Evolutionary conservation across 2,329 filamentous ascomycete species (phyloP).

Genomic region (Botrytis squamosa): DNA sequence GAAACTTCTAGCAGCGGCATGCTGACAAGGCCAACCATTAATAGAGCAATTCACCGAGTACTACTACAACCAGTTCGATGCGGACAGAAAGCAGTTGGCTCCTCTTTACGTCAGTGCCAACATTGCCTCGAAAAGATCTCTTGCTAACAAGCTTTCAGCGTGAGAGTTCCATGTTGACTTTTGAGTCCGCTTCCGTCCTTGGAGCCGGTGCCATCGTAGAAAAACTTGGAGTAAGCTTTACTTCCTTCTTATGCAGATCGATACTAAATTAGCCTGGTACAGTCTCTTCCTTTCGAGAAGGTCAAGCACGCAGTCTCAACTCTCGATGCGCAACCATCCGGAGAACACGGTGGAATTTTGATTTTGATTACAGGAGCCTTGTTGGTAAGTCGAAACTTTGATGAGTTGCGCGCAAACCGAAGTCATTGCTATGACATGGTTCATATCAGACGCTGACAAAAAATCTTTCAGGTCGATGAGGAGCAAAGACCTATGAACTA

Average conservation of each 20-base stretch:
- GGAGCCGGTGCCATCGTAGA: slow-evolving; percentile 68
- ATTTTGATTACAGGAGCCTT: slow-evolving; percentile 88
- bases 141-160: slow-evolving; percentile 53
- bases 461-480: slow-evolving; percentile 70
- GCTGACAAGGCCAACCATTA: slow-evolving; percentile 30
- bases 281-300: slow-evolving; percentile 78
- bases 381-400: slow-evolving; percentile 55
- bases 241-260: neutral
- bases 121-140: slow-evolving; percentile 22
- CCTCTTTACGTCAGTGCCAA: slow-evolving; percentile 72
- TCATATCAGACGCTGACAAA: slow-evolving; percentile 2
- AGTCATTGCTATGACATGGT: slow-evolving; percentile 8
- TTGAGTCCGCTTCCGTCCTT: slow-evolving; percentile 68
- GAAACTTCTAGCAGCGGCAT: slow-evolving; percentile 10
- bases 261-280: slow-evolving; percentile 27
- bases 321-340: slow-evolving; percentile 78
- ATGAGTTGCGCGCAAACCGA: slow-evolving; percentile 20
- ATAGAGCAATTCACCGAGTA: slow-evolving; percentile 82
- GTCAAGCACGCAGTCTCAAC: slow-evolving; percentile 77
- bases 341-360: slow-evolving; percentile 66
- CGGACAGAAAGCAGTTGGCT: slow-evolving; percentile 61
- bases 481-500: slow-evolving; percentile 87
- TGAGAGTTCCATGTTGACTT: slow-evolving; percentile 87
- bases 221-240: slow-evolving; percentile 70
- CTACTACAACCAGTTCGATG: slow-evolving; percentile 89